A percentile compares a stretch with the other conserved stretches of the same genome.
Evolutionary conservation across 2,329 filamentous ascomycete species (phyloP).

Genomic region (Exophiala mesophila): DNA sequence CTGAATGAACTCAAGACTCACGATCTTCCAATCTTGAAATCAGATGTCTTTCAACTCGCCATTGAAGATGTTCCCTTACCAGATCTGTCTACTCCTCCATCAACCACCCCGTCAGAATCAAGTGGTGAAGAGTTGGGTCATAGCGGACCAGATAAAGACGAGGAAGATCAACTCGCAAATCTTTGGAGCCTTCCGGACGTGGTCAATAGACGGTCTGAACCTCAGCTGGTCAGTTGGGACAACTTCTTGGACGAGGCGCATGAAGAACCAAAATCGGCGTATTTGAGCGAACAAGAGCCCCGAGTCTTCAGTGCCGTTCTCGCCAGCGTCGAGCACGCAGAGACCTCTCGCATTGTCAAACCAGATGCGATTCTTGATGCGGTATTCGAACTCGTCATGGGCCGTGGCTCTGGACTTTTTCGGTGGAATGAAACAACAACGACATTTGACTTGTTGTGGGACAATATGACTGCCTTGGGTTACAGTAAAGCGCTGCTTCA

Average conservation of each 20-base stretch:
- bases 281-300: slow-evolving; percentile 41
- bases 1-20: slow-evolving; percentile 13
- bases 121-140: slow-evolving; percentile 6
- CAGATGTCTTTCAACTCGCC: slow-evolving; percentile 12
- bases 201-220: slow-evolving; percentile 12
- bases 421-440: slow-evolving; percentile 34
- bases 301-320: slow-evolving; percentile 38
- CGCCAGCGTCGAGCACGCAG: slow-evolving; percentile 6
- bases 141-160: slow-evolving; percentile 18
- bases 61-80: slow-evolving; percentile 16
- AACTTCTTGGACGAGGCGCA: slow-evolving; percentile 32
- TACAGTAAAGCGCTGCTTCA: slow-evolving; percentile 16
- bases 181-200: slow-evolving; percentile 35
- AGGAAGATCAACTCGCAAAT: slow-evolving; percentile 27
- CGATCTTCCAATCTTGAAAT: slow-evolving; percentile 10
- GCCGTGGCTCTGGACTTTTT: slow-evolving; percentile 43
- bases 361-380: slow-evolving; percentile 37
- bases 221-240: slow-evolving; percentile 38
- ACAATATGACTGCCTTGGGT: slow-evolving; percentile 47
- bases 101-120: slow-evolving; percentile 18
- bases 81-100: slow-evolving; percentile 12
- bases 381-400: slow-evolving; percentile 38
- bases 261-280: slow-evolving; percentile 34
- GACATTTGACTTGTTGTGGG: slow-evolving; percentile 38
- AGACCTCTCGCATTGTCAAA: slow-evolving; percentile 24